Conservation (phyloP, 2,329 filamentous ascomycete genomes). For the Fusarium nematophilum region DNA sequence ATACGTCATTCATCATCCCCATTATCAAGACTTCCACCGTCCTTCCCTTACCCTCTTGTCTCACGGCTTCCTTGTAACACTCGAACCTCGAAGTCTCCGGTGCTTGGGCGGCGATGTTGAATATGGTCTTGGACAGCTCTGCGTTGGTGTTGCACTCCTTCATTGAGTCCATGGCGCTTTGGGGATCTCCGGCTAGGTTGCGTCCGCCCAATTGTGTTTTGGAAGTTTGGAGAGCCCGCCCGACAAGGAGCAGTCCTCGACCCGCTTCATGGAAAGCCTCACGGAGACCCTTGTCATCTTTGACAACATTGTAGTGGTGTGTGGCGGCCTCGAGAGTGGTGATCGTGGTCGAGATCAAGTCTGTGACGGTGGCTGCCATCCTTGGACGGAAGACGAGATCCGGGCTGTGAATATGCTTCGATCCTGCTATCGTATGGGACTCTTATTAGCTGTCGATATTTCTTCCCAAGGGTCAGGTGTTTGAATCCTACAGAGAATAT, state of each 20-base stretch:
- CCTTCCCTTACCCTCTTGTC: background rate
- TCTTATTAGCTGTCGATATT: too few species aligned
- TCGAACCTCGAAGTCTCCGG: slow-evolving; percentile 4
- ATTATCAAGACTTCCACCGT: background rate
- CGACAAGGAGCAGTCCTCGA: background rate
- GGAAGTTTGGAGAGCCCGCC: background rate
- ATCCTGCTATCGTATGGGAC: too few species aligned
- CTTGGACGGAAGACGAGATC: too few species aligned
- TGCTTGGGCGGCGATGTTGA: background rate
- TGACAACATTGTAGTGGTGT: background rate
- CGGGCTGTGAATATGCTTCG: too few species aligned
- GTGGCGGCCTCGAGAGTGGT: background rate
- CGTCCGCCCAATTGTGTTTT: background rate
- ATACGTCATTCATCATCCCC: background rate
- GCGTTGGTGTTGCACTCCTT: background rate
- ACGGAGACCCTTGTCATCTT: slow-evolving; percentile 1
- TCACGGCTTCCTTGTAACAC: background rate
- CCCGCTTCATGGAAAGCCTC: slow-evolving; percentile 5
- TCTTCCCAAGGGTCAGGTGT: too few species aligned
- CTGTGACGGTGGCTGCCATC: too few species aligned
- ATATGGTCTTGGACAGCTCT: background rate
- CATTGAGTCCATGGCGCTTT: background rate
- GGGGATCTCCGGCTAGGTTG: too few species aligned
- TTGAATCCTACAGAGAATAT: too few species aligned
- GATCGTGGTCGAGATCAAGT: too few species aligned